Evolutionary conservation across 164 flowering plant species (phyloP).

Genomic region (Annona cherimola): DNA sequence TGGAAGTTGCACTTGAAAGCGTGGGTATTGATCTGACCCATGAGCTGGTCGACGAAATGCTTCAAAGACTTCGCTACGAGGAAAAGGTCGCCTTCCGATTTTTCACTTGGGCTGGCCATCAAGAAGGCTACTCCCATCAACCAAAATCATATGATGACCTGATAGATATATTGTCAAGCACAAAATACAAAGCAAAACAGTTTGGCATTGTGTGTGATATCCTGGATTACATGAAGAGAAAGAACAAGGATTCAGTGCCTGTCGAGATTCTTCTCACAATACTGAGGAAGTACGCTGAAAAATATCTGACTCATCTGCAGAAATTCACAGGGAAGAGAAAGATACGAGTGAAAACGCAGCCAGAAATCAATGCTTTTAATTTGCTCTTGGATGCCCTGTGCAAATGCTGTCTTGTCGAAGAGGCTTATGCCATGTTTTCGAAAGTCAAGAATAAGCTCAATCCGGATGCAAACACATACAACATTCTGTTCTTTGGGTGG

Average conservation of each 20-base stretch:
- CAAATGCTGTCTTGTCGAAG: slow-evolving; percentile 75
- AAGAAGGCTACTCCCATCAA: slow-evolving; percentile 60
- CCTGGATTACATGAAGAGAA: slow-evolving; percentile 92
- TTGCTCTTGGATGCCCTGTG: slow-evolving; percentile 81
- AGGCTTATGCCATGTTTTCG: slow-evolving; percentile 62
- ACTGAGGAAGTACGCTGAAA: slow-evolving; percentile 64
- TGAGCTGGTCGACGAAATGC: slow-evolving; percentile 47
- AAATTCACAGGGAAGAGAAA: slow-evolving; percentile 76
- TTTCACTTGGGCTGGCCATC: slow-evolving; percentile 79
- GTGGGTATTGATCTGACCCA: slow-evolving; percentile 41
- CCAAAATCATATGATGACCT: slow-evolving; percentile 52
- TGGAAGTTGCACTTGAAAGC: slow-evolving; percentile 62
- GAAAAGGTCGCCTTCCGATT: slow-evolving; percentile 82
- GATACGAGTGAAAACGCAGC: slow-evolving; percentile 75
- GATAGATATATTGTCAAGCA: slow-evolving; percentile 78
- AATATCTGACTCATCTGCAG: slow-evolving; percentile 56
- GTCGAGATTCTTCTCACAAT: slow-evolving; percentile 55
- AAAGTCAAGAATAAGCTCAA: slow-evolving; percentile 49
- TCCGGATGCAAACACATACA: slow-evolving; percentile 69
- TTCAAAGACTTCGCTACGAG: slow-evolving; percentile 55
- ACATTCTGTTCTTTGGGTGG: slow-evolving; percentile 89
- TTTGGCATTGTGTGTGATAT: slow-evolving; percentile 75
- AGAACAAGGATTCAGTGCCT: slow-evolving; percentile 53
- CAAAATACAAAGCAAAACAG: slow-evolving; percentile 74
- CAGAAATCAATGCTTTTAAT: slow-evolving; percentile 81